Percentiles rank a stretch among this genome's conserved stretches.
These are phyloP conservation scores for Lodderomyces jiufengensis DNA, from an alignment of 1,139 yeast species.

Conservation along the genomic window DNA sequence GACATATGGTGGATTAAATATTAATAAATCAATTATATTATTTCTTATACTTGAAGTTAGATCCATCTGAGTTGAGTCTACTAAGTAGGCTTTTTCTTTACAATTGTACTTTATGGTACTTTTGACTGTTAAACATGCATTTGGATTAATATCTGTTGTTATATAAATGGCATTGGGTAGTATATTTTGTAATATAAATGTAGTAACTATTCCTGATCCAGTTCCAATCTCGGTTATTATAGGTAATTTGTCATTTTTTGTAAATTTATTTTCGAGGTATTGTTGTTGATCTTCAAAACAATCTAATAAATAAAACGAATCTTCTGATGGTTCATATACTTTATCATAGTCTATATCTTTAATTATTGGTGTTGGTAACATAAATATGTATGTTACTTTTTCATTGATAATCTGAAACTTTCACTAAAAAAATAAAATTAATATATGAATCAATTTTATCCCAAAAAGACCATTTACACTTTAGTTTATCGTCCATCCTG, in stretches of 20 bases:
- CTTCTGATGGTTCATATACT: conserved; percentile 94
- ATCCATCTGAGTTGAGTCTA: conserved; percentile 61
- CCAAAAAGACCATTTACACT: too few relatives aligned
- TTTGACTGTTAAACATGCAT: conserved; percentile 59
- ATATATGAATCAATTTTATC: too few relatives aligned
- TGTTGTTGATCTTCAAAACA: conserved; percentile 59
- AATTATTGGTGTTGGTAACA: conserved; percentile 44
- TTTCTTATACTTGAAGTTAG: conserved; percentile 50
- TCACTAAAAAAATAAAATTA: neutral
- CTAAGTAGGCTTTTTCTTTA: conserved; percentile 34
- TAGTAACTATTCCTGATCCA: conserved; percentile 84
- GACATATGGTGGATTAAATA: conserved; percentile 95
- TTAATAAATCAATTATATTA: conserved; percentile 56
- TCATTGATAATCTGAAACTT: neutral
- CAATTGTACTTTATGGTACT: conserved; percentile 51
- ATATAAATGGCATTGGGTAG: conserved; percentile 49
- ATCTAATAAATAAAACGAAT: conserved; percentile 78
- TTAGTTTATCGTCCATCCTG: too few relatives aligned
- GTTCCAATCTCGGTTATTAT: conserved; percentile 83
- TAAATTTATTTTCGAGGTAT: conserved; percentile 29
- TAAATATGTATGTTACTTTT: conserved; percentile 10
- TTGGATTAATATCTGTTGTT: conserved; percentile 77
- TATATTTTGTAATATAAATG: conserved; percentile 61
- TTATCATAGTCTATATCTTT: conserved; percentile 30
- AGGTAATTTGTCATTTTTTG: conserved; percentile 31